Evolutionary conservation across 139 green algal genomes (phyloP), one percentile per base, ranked within the genome.

Genomic region (Dunaliella primolecta): DNA sequence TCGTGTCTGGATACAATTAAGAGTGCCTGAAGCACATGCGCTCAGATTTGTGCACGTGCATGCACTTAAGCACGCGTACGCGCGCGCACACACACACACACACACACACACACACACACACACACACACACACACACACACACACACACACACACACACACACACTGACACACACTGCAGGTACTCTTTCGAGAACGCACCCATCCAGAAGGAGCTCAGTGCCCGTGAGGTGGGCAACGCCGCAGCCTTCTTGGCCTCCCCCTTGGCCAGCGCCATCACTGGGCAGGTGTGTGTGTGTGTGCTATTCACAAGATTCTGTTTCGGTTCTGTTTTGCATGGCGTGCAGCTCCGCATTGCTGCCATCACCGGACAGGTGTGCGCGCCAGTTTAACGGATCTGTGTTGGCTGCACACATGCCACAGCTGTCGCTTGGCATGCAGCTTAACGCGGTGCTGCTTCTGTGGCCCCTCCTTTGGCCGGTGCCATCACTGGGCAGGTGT

Each of bases 241-340:
- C 35, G 96, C 97, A 27, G 94, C 95, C 2, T 99, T 99, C 94
- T 92, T 99, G 86, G 85, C 88, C 25, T 99, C 95, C 0, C 97
- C 97, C 0, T 92, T 99, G 33, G 94, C 96, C 1, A 97, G 93
- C 1, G 95, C 95, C 0, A 93, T 97, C 84, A 98, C 95, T 3
- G 94, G 93, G 55, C 37, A 46, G 55, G 84, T 78, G 37, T 70
- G 3, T 23, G 32, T 2, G 30, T 37, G 31, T 38, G 37, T 24
- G 71, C 27, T 3, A 78, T 15, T 78, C 71, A 21, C 71, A 33
- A 11, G 27, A 36, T 36, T 20, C 23, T n/a, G 56, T 74, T 20
- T 20, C 21, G 21, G 20, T 20, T 74, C 56, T 20, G 56, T 74
- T 74, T 74, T 74, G 21, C 23, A 20, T 32, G 27, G 3, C 25